Base-by-base conservation (phyloP, 257 asterid genomes). In the Sherardia arvensis region DNA sequence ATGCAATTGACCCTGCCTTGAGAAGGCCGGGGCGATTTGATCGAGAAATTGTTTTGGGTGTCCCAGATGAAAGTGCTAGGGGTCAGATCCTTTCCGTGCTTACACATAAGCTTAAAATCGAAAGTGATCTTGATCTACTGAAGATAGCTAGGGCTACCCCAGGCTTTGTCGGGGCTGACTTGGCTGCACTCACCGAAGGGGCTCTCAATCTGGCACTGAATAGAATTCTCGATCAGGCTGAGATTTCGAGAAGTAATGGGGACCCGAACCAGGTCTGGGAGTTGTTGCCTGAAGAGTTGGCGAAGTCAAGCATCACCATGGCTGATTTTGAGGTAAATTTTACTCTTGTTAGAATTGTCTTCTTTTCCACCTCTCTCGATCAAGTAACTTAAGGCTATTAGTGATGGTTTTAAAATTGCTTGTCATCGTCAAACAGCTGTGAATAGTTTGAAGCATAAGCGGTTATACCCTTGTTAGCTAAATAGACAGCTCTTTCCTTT, bases 21-120 rank as follows among this genome's bases (percentile, higher is more conserved):
- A 90, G 98, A 77, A 82, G 98, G 82, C 85, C 91, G 59, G 97
- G 97, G 32, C 84, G 97, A 64, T 92, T 92, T 76, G 99, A 92
- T 57, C 89, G 80, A 59, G 96, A 92, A 77, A 76, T 89, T 72
- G 67, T 40, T 27, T 72, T 92, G 66, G 88, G 88, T 61, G 80
- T 87, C 59, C 99, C 97, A 1, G 87, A 89, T 76, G 96, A 89
- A 77, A 68, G 43, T 64, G 89, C 87, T 8, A 76, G 99, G 80
- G 61, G 69, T 65, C 84, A 89, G 59, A 92, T 89, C 77, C 75
- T 92, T 15, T 69, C 89, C 1, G 86, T 82, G 53, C 84, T 89
- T 25, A 78, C 84, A 8, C 49, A 65, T 7, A 78, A 79, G 56
- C 84, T 89, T 40, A 87, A 73, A 80, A 81, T 89, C 62, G 97